phyloP scores from a whole-genome alignment of 2,329 filamentous ascomycete species.

The Calonectria hongkongensis region DNA sequence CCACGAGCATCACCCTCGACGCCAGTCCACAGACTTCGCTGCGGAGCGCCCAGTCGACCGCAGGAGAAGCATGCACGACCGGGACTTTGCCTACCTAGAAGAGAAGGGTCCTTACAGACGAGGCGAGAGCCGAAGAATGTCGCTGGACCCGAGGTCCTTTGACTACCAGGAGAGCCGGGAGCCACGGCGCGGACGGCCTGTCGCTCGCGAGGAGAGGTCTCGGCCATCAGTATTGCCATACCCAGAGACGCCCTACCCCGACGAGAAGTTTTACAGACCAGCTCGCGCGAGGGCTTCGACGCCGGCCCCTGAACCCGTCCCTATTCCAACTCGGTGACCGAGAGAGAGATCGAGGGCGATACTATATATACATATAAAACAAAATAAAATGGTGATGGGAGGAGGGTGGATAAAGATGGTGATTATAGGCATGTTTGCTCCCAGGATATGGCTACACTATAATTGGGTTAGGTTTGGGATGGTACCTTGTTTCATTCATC shows the following conservation, averaged over 20 bases:
- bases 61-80: conserved; percentile 32
- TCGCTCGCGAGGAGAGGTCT: conserved; percentile 33
- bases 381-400: conserved; percentile 7
- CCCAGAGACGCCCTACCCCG: conserved; percentile 47
- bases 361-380: neutral
- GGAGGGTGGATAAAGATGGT: neutral
- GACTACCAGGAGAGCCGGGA: conserved; percentile 41
- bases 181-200: conserved; percentile 36
- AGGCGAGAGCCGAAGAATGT: conserved; percentile 38
- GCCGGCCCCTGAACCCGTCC: conserved; percentile 27
- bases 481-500: conserved; percentile 29
- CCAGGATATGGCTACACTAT: neutral
- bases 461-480: conserved; percentile 6
- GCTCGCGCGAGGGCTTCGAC: conserved; percentile 42
- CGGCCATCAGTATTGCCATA: conserved; percentile 43
- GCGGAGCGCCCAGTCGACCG: conserved; percentile 43
- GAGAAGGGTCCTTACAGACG: conserved; percentile 41
- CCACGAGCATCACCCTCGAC: conserved; percentile 42
- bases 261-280: conserved; percentile 48
- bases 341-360: neutral
- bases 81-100: conserved; percentile 48
- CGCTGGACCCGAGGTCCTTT: conserved; percentile 42
- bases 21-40: conserved; percentile 30
- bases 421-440: conserved; percentile 5
- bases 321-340: conserved; percentile 41